phyloP scores from a whole-genome alignment of 768 basidiomycete genomes.

The Rhizopogon salebrosus region DNA sequence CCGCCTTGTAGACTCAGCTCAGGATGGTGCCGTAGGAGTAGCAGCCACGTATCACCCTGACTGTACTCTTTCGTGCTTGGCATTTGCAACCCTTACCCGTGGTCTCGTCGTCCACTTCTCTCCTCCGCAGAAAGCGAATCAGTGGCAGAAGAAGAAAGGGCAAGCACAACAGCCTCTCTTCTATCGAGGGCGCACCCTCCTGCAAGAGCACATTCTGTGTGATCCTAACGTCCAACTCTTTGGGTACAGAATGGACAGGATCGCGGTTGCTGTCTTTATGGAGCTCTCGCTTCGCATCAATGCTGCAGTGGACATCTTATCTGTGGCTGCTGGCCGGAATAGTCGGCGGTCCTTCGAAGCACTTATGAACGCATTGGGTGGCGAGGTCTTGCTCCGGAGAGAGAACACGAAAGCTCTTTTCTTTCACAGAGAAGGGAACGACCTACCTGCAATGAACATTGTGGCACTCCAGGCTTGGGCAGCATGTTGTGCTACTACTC shows the following conservation, averaged over 20 bases:
- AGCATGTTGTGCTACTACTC: slow-evolving; percentile 30
- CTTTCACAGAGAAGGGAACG: slow-evolving; percentile 17
- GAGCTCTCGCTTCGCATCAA: slow-evolving; percentile 33
- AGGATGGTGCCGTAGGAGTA: slow-evolving; percentile 31
- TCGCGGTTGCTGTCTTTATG: slow-evolving; percentile 33
- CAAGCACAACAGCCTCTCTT: not conserved
- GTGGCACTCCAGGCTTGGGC: slow-evolving; percentile 42
- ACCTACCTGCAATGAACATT: slow-evolving; percentile 2
- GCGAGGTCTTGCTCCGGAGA: slow-evolving; percentile 24
- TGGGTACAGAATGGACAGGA: slow-evolving; percentile 43
- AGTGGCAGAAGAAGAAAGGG: slow-evolving; percentile 1
- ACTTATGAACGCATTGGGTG: slow-evolving; percentile 34
- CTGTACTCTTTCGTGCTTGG: slow-evolving; percentile 31
- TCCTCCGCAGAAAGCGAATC: slow-evolving; percentile 6
- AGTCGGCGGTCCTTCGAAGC: slow-evolving; percentile 30
- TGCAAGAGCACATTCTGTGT: slow-evolving; percentile 30
- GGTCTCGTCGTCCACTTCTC: slow-evolving; percentile 32
- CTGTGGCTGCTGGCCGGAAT: slow-evolving; percentile 11
- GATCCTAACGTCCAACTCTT: slow-evolving; percentile 25
- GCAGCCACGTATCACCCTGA: slow-evolving; percentile 36
- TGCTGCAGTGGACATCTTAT: slow-evolving; percentile 38
- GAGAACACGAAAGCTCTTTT: slow-evolving; percentile 26
- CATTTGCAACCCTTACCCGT: slow-evolving; percentile 32
- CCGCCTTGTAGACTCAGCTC: slow-evolving; percentile 23
- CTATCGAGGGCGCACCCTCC: slow-evolving; percentile 12